phyloP scores from a whole-genome alignment of 2,329 filamentous ascomycete species.

The Penicillium decumbens region DNA sequence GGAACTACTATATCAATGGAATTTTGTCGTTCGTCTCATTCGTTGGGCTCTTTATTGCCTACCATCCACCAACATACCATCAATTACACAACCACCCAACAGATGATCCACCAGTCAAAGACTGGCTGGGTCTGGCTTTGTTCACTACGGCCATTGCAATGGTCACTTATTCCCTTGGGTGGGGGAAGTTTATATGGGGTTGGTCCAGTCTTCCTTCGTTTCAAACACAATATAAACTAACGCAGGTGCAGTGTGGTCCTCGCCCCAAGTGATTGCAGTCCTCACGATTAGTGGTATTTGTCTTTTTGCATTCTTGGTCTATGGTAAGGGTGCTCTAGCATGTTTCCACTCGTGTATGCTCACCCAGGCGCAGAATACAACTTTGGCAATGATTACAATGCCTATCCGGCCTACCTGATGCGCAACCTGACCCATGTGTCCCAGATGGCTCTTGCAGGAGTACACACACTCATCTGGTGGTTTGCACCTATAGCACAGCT shows the following conservation, averaged over 20 bases:
- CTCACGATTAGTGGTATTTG: neutral
- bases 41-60: constrained; percentile 5
- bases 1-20: neutral
- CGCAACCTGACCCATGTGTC: constrained; percentile 3
- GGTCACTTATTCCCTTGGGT: constrained; percentile 4
- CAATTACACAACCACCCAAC: constrained; percentile 3
- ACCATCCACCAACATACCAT: constrained; percentile 5
- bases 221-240: neutral
- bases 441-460: constrained; percentile 4
- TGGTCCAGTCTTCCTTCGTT: neutral
- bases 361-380: constrained; percentile 2
- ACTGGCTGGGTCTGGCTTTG: neutral
- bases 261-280: neutral
- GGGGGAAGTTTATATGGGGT: constrained; percentile 6
- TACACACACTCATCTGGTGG: constrained; percentile 4
- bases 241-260: neutral
- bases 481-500: constrained; percentile 9
- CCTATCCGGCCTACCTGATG: constrained; percentile 7
- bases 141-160: constrained; percentile 1
- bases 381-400: constrained; percentile 2
- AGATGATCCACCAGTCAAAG: constrained; percentile 1
- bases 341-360: neutral
- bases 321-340: neutral
- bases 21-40: constrained; percentile 9
- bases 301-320: neutral